Base-by-base conservation (phyloP, 208 protist species). In the Phytomonas sp. region DNA sequence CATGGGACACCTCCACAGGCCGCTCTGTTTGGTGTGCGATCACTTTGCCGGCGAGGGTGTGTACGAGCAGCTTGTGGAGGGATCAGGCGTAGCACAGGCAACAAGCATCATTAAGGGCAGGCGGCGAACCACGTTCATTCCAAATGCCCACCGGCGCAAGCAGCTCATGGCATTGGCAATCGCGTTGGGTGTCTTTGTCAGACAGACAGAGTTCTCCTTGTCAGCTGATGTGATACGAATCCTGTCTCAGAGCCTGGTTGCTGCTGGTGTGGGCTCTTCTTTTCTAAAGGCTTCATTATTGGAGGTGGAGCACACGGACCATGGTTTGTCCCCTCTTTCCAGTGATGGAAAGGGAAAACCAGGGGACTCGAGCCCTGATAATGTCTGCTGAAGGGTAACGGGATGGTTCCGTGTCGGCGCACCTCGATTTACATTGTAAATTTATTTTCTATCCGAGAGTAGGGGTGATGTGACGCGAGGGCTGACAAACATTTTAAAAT, bases 21-120 rank as follows among this genome's bases (percentile, higher is more conserved):
- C 88, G 8, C 72, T 93, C 49, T 77, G 81, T 0, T 72, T 93
- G 0, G 77, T 91, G 32, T 91, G 81, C 40, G 85, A 93, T 72
- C 66, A 82, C 11, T 59, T 93, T 12, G 76, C 70, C 0, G 49
- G 66, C 29, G 67, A 69, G 3, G 69, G 60, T 32, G 36, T 29
- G n/a, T n/a, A n/a, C n/a, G n/a, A n/a, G n/a, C n/a, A n/a, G n/a
- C n/a, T n/a, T n/a, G n/a, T n/a, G n/a, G n/a, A n/a, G n/a, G n/a
- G n/a, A n/a, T n/a, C n/a, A n/a, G n/a, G n/a, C n/a, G n/a, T n/a
- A n/a, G n/a, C n/a, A n/a, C 12, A 30, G 29, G 26, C 5, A 52
- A 67, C 59, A 30, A 61, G 67, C 65, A 79, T 73, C 32, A 79
- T 75, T 32, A 78, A 86, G 33, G 80, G 73, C 29, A 71, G 81